phyloP scores from a whole-genome alignment of 306 rosid genomes.

The Boehmeria nivea region DNA sequence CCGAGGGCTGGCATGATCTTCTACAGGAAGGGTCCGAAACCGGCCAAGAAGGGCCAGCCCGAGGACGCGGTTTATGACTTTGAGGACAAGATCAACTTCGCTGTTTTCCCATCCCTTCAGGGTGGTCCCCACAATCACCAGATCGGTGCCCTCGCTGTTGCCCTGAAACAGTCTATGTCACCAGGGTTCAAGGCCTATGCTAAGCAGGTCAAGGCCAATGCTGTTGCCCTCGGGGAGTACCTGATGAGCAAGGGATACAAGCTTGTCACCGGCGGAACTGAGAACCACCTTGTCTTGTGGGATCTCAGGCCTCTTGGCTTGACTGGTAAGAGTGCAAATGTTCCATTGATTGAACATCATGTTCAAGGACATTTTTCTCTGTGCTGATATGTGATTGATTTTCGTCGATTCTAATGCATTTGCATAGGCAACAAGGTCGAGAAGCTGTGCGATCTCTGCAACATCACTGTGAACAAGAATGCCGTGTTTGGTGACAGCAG shows the following conservation, averaged over 20 bases:
- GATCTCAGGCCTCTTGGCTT: slow-evolving; percentile 96
- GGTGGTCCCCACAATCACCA: slow-evolving; percentile 99
- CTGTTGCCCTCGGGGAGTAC: slow-evolving; percentile 82
- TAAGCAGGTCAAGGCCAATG: slow-evolving; percentile 91
- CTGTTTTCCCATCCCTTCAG: slow-evolving; percentile 93
- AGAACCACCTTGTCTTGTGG: slow-evolving; percentile 96
- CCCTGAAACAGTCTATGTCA: slow-evolving; percentile 62
- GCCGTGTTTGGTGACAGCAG: slow-evolving; percentile 98
- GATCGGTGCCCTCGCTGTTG: slow-evolving; percentile 95
- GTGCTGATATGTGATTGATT: no score
- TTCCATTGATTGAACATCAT: no score
- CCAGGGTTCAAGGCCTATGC: slow-evolving; percentile 89
- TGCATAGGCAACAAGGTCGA: slow-evolving; percentile 93
- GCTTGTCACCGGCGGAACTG: slow-evolving; percentile 94
- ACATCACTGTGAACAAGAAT: slow-evolving; percentile 91
- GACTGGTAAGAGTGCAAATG: slow-evolving; percentile 48
- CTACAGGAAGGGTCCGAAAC: slow-evolving; percentile 85
- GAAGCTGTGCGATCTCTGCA: slow-evolving; percentile 84
- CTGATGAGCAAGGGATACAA: slow-evolving; percentile 73
- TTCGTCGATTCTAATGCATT: slow-evolving; percentile 7
- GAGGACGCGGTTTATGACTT: slow-evolving; percentile 80
- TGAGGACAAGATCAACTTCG: slow-evolving; percentile 89
- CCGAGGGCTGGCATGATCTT: slow-evolving; percentile 98
- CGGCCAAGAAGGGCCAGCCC: slow-evolving; percentile 89
- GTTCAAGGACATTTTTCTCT: no score